Percentiles rank a stretch among this genome's conserved stretches.
These are phyloP conservation scores for Hortaea sp. DNA, from an alignment of 2,329 filamentous ascomycete species.

Conservation along the genomic window DNA sequence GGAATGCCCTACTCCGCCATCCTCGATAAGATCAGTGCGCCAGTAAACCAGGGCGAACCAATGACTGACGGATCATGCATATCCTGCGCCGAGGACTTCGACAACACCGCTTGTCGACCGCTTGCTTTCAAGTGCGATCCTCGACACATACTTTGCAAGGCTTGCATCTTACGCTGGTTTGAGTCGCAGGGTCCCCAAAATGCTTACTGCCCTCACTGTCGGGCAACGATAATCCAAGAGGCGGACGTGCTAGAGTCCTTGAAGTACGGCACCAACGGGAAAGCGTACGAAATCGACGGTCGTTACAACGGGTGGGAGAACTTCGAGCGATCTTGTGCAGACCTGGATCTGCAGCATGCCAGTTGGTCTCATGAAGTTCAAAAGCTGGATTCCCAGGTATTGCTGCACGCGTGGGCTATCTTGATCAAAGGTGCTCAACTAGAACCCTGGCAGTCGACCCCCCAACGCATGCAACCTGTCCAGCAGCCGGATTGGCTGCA, in stretches of 20 bases:
- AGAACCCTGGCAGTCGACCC: background rate
- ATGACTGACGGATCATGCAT: background rate
- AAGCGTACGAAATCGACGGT: background rate
- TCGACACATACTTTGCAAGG: background rate
- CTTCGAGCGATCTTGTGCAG: background rate
- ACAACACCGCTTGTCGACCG: constrained; percentile 12
- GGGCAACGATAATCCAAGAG: background rate
- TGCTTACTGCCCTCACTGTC: background rate
- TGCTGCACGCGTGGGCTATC: too few relatives aligned
- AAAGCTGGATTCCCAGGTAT: too few relatives aligned
- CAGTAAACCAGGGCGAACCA: background rate
- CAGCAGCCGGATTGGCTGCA: too few relatives aligned
- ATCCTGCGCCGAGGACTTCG: background rate
- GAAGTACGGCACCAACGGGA: background rate
- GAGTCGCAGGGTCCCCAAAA: background rate
- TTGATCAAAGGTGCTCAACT: background rate
- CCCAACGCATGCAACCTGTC: background rate
- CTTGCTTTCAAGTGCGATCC: background rate
- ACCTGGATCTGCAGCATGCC: background rate
- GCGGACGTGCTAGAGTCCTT: background rate
- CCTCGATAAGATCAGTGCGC: background rate
- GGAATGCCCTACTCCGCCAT: background rate
- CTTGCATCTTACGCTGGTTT: background rate
- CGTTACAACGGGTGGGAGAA: background rate
- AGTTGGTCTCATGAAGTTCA: too few relatives aligned